Evolutionary conservation across 2,329 filamentous ascomycete genomes (phyloP).

Genomic region (Stylonectria norvegica): DNA sequence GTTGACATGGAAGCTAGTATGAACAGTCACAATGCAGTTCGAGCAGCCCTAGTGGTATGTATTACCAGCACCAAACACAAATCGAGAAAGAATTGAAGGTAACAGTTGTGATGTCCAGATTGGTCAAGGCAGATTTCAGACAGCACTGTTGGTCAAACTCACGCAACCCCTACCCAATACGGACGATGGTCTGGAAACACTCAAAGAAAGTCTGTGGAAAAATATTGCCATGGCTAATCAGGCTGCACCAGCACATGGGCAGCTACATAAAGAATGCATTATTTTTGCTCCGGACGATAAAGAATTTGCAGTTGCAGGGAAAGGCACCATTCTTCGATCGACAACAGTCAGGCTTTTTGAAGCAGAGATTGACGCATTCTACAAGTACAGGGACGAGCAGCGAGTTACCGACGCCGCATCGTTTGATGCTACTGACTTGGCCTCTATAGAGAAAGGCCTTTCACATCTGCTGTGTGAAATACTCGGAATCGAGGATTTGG

Average conservation of each 20-base stretch:
- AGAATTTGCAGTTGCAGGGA: conserved; percentile 43
- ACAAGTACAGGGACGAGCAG: too few relatives aligned
- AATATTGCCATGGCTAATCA: conserved; percentile 41
- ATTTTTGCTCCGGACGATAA: conserved; percentile 37
- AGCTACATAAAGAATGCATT: conserved; percentile 40
- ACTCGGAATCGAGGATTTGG: not conserved
- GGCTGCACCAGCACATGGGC: conserved; percentile 44
- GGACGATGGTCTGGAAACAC: conserved; percentile 14
- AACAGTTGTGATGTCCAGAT: not conserved
- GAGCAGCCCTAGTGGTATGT: conserved; percentile 44
- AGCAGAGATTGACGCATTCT: conserved; percentile 42
- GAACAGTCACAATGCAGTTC: conserved; percentile 36
- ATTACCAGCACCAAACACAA: too few relatives aligned
- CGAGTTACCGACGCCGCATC: too few relatives aligned
- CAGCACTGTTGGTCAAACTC: conserved; percentile 37
- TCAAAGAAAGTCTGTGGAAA: conserved; percentile 45
- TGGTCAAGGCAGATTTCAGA: conserved; percentile 45
- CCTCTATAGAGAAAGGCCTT: not conserved
- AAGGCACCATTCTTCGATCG: conserved; percentile 45
- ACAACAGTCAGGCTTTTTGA: conserved; percentile 39
- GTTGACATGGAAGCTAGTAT: conserved; percentile 42
- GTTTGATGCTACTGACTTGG: not conserved
- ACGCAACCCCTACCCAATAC: conserved; percentile 41
- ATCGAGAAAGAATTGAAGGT: too few relatives aligned
- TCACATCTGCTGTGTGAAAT: not conserved